Evolutionary conservation across 805 yeast genomes (phyloP).

Genomic region (Saccharomyces kudriavzevii): DNA sequence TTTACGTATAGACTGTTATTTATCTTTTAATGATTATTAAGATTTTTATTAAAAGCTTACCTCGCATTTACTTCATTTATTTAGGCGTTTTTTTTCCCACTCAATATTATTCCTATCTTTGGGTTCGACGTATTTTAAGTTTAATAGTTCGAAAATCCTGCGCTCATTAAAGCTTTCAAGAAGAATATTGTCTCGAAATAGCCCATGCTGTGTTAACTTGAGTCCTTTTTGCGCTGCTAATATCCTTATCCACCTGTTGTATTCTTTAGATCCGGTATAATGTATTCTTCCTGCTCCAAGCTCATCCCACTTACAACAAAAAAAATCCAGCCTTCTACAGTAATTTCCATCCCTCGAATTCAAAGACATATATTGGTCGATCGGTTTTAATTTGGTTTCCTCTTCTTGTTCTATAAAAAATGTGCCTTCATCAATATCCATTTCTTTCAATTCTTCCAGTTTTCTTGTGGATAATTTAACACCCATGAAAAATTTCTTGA

Average conservation of each 20-base stretch:
- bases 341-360: slow-evolving; percentile 8
- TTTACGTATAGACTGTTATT: not conserved
- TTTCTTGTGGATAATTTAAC: slow-evolving; percentile 7
- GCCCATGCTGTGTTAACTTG: slow-evolving; percentile 27
- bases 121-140: slow-evolving; percentile 11
- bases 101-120: not conserved
- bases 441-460: not conserved
- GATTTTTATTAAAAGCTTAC: not conserved
- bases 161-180: slow-evolving; percentile 24
- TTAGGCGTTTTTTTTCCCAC: not conserved
- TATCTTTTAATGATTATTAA: not conserved
- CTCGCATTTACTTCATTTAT: not conserved
- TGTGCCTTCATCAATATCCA: not conserved
- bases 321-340: slow-evolving; percentile 29
- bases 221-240: slow-evolving; percentile 21
- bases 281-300: slow-evolving; percentile 29
- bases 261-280: slow-evolving; percentile 28
- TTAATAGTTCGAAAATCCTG: slow-evolving; percentile 20
- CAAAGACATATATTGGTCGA: slow-evolving; percentile 20
- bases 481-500: slow-evolving; percentile 20
- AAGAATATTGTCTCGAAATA: slow-evolving; percentile 16
- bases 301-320: slow-evolving; percentile 26
- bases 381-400: slow-evolving; percentile 4
- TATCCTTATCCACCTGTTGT: slow-evolving; percentile 24
- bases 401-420: not conserved